phyloP scores from a whole-genome alignment of 345 rosid genomes.

The Dimocarpus longan region DNA sequence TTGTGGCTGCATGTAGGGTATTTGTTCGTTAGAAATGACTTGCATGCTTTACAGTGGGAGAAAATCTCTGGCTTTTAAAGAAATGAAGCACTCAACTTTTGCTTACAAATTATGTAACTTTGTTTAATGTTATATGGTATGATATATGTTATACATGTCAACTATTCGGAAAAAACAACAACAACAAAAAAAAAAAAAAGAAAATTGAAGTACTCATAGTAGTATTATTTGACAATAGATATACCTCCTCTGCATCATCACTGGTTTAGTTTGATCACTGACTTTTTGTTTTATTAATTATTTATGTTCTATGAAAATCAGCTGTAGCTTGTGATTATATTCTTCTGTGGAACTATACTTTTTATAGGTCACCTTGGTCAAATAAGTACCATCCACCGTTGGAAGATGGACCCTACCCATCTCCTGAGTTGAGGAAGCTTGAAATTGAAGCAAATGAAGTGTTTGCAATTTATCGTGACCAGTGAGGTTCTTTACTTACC shows the following conservation, averaged over 20 bases:
- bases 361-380: slow-evolving; percentile 92
- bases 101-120: not conserved
- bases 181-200: too few relatives aligned
- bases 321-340: not conserved
- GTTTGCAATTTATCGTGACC: slow-evolving; percentile 93
- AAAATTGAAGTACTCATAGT: not conserved
- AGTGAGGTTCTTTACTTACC: slow-evolving; percentile 97
- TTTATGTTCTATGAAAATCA: not conserved
- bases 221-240: not conserved
- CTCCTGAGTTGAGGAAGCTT: slow-evolving; percentile 76
- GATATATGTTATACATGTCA: not conserved
- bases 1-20: not conserved
- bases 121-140: not conserved
- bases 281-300: not conserved
- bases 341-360: slow-evolving; percentile 13
- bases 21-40: not conserved
- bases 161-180: not conserved
- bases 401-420: slow-evolving; percentile 83
- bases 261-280: not conserved
- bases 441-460: slow-evolving; percentile 92
- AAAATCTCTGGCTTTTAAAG: not conserved
- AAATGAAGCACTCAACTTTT: not conserved
- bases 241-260: not conserved
- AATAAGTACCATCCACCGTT: slow-evolving; percentile 75
- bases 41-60: not conserved